A percentile compares a stretch with the other conserved stretches of the same genome.
These are phyloP conservation scores for Wakefieldia striispora DNA, from an alignment of 768 basidiomycete species.

Conservation along the genomic window DNA sequence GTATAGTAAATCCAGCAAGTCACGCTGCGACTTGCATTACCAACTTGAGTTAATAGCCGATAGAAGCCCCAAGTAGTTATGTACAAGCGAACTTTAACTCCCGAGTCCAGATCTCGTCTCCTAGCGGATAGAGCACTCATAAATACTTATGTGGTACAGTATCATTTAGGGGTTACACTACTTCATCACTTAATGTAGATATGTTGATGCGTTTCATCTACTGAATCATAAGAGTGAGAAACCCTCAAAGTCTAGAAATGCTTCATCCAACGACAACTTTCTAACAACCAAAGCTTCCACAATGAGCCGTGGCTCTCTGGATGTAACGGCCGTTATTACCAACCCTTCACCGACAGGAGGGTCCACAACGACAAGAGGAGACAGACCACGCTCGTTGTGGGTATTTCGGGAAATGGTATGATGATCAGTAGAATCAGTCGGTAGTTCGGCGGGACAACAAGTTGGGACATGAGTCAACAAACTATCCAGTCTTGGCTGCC, in stretches of 20 bases:
- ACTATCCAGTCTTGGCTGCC: conserved; percentile 39
- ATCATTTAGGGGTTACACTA: too few species aligned
- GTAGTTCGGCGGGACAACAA: neutral
- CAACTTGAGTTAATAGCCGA: too few species aligned
- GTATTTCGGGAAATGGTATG: neutral
- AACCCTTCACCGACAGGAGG: conserved; percentile 3
- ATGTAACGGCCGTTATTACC: neutral
- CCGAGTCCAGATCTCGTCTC: too few species aligned
- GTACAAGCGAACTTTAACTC: too few species aligned
- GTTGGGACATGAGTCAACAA: conserved; percentile 20
- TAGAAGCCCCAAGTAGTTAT: too few species aligned
- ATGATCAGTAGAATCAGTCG: neutral
- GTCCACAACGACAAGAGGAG: conserved; percentile 34
- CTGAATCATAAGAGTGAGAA: conserved; percentile 41
- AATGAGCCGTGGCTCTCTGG: conserved; percentile 54
- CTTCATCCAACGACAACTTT: conserved; percentile 74
- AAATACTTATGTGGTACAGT: too few species aligned
- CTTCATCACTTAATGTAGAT: too few species aligned
- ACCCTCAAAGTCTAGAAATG: conserved; percentile 71
- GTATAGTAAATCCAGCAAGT: too few species aligned
- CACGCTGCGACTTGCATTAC: too few species aligned
- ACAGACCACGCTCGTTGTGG: conserved; percentile 20
- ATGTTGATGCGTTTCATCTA: too few species aligned
- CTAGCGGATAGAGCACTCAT: too few species aligned
- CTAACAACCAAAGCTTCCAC: conserved; percentile 80